A percentile compares a stretch with the other conserved stretches of the same genome.
phyloP scores from a whole-genome alignment of 2,329 filamentous ascomycete genomes.

The Colletotrichum tamarilloi region DNA sequence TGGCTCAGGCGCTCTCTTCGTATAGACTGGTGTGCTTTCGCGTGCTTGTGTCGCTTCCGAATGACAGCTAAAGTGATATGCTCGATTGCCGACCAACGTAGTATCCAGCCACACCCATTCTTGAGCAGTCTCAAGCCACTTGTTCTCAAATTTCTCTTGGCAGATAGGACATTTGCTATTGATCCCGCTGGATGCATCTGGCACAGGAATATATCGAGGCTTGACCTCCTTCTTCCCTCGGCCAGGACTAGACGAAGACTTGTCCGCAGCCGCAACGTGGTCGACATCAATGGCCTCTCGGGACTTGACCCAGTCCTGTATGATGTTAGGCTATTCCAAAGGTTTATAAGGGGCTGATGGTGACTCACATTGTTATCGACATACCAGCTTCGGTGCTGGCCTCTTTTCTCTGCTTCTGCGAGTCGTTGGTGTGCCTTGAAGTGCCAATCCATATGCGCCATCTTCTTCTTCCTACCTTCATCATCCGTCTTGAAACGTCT shows the following conservation, averaged over 20 bases:
- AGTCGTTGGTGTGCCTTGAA: conserved; percentile 93
- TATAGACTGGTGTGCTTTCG: conserved; percentile 53
- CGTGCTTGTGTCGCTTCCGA: conserved; percentile 80
- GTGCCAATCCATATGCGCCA: conserved; percentile 96
- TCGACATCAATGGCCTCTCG: conserved; percentile 47
- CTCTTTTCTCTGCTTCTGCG: conserved; percentile 85
- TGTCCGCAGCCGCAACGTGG: conserved; percentile 18
- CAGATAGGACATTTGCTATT: conserved; percentile 92
- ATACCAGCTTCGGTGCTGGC: conserved; percentile 94
- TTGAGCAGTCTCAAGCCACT: conserved; percentile 91
- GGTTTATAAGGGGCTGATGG: conserved; percentile 24
- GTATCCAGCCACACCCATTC: conserved; percentile 98
- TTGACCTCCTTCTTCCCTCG: conserved; percentile 53
- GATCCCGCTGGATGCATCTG: conserved; percentile 78
- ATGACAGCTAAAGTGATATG: conserved; percentile 92
- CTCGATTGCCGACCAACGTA: conserved; percentile 78
- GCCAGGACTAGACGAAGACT: conserved; percentile 38
- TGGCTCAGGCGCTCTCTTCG: conserved; percentile 70
- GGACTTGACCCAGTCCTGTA: conserved; percentile 34
- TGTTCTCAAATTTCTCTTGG: conserved; percentile 92
- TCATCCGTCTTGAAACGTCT: conserved; percentile 83
- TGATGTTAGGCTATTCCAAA: conserved; percentile 37
- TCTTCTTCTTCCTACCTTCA: conserved; percentile 86
- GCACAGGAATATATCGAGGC: conserved; percentile 81
- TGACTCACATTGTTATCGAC: conserved; percentile 82